Conservation (phyloP, 148 eudicot genomes). For the Selenicereus undatus region DNA sequence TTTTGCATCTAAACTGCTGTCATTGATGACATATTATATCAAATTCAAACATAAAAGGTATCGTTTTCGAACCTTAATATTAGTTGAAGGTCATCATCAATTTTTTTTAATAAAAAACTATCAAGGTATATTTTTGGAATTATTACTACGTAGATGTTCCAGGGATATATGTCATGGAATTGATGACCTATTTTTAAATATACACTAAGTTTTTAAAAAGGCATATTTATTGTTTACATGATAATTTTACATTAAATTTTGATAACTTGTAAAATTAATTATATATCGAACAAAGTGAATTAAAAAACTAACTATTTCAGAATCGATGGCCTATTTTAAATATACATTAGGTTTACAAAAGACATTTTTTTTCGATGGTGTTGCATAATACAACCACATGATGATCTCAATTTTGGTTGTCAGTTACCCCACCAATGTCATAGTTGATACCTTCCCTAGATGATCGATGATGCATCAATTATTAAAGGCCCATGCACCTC, state of each 20-base stretch:
- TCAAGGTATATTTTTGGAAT: background rate
- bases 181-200: background rate
- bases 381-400: background rate
- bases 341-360: too few relatives aligned
- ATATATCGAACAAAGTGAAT: too few relatives aligned
- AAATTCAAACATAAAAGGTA: background rate
- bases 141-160: background rate
- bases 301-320: too few relatives aligned
- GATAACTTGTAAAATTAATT: too few relatives aligned
- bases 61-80: too few relatives aligned
- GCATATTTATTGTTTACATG: background rate
- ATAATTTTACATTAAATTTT: too few relatives aligned
- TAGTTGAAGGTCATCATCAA: background rate
- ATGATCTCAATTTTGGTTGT: background rate
- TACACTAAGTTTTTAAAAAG: background rate
- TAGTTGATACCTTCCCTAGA: slow-evolving; percentile 1
- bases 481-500: background rate
- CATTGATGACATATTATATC: background rate
- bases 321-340: too few relatives aligned
- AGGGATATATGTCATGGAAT: background rate
- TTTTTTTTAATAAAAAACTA: too few relatives aligned
- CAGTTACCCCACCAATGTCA: background rate
- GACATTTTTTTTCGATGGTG: too few relatives aligned
- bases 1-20: background rate
- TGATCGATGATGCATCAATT: background rate